Conservation (phyloP, 2,329 filamentous ascomycete species). For the Ilyonectria sp. region DNA sequence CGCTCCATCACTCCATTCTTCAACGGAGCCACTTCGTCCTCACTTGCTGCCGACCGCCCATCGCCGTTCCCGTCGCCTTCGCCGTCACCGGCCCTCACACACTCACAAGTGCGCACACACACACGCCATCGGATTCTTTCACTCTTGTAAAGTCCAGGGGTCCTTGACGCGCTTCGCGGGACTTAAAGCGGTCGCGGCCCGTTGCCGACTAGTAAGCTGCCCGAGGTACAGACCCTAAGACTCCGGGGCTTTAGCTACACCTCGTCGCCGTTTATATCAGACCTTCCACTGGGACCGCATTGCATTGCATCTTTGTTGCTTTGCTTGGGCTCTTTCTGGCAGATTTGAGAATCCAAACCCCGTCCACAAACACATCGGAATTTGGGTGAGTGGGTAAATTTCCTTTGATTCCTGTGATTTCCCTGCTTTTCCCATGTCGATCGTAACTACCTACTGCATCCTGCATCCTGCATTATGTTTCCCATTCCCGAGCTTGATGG, state of each 20-base stretch:
- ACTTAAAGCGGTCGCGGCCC: not conserved
- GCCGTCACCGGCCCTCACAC: slow-evolving; percentile 29
- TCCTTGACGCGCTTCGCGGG: slow-evolving; percentile 16
- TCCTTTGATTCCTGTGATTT: slow-evolving; percentile 7
- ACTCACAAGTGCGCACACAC: slow-evolving; percentile 26
- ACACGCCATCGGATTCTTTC: not conserved
- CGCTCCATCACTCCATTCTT: slow-evolving; percentile 28
- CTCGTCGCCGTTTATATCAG: slow-evolving; percentile 20
- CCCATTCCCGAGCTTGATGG: not conserved
- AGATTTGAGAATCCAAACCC: not conserved
- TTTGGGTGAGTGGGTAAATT: slow-evolving; percentile 21
- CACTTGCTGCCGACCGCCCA: slow-evolving; percentile 33
- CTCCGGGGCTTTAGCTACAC: slow-evolving; percentile 2
- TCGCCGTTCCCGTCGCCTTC: slow-evolving; percentile 41
- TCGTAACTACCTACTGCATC: not conserved
- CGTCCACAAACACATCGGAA: not conserved
- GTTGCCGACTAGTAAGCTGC: slow-evolving; percentile 16
- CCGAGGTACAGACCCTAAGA: not conserved
- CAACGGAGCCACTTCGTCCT: slow-evolving; percentile 31
- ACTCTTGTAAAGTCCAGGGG: slow-evolving; percentile 13
- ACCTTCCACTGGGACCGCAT: slow-evolving; percentile 22
- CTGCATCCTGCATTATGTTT: not conserved
- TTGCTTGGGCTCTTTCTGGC: not conserved
- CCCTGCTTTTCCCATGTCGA: slow-evolving; percentile 1
- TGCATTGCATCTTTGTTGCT: slow-evolving; percentile 22